Percentiles rank a stretch among this genome's conserved stretches.
These are phyloP conservation scores for Chloranthus sessilifolius DNA, from an alignment of 164 flowering plant genomes.

Conservation along the genomic window DNA sequence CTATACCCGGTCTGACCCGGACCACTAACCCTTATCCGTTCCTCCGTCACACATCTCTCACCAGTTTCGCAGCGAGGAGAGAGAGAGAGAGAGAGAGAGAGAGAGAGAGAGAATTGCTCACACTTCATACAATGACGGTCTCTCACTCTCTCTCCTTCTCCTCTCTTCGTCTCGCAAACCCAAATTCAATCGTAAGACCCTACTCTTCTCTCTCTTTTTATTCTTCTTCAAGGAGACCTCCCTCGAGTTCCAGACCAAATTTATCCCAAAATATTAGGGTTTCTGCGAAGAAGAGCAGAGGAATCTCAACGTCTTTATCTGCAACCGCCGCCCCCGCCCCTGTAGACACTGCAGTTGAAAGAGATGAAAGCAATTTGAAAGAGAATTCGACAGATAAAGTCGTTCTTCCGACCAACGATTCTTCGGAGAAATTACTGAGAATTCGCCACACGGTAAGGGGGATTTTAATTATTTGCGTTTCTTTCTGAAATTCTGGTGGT, in stretches of 20 bases:
- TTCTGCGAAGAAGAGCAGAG: constrained; percentile 4
- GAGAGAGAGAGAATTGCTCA: neutral
- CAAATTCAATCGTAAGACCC: neutral
- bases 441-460: constrained; percentile 73
- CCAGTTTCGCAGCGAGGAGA: too few relatives aligned
- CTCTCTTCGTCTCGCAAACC: constrained; percentile 3
- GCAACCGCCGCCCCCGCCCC: constrained; percentile 24
- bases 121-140: constrained; percentile 11
- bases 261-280: constrained; percentile 13
- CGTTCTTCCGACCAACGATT: constrained; percentile 77
- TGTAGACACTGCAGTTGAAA: constrained; percentile 3
- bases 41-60: too few relatives aligned
- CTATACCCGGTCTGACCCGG: too few relatives aligned
- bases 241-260: constrained; percentile 10
- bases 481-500: neutral
- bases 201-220: constrained; percentile 1
- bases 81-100: neutral
- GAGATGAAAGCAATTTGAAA: constrained; percentile 1
- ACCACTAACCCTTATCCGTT: too few relatives aligned
- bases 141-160: constrained; percentile 10
- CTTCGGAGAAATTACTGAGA: constrained; percentile 57
- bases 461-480: neutral
- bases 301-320: constrained; percentile 13
- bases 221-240: constrained; percentile 2
- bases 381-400: constrained; percentile 22